These are phyloP conservation scores for Trifolium fragiferum DNA, from an alignment of 306 rosid species.

Conservation along the genomic window DNA sequence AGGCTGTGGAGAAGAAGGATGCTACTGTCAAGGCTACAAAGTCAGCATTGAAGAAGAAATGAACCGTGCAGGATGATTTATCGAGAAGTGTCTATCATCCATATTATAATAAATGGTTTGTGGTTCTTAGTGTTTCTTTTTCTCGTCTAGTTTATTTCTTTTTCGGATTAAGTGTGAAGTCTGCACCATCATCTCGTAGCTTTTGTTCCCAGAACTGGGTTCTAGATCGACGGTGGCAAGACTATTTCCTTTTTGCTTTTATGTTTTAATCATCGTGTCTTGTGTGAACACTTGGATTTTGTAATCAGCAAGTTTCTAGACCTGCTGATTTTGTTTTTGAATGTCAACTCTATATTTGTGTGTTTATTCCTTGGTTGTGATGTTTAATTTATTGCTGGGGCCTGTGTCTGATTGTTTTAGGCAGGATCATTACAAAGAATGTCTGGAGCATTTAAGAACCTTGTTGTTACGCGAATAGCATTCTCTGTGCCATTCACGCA, in stretches of 20 bases:
- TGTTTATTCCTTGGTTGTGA: background rate
- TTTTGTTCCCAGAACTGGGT: conserved; percentile 1
- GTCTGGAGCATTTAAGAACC: background rate
- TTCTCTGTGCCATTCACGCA: too few species aligned
- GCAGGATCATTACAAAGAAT: background rate
- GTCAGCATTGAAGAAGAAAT: conserved; percentile 1
- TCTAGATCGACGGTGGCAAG: conserved; percentile 6
- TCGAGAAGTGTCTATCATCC: background rate
- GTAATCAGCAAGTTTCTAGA: background rate
- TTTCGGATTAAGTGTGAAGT: background rate
- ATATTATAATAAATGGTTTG: background rate
- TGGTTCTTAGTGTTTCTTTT: background rate
- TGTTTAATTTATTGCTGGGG: background rate
- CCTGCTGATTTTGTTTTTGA: background rate
- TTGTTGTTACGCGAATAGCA: too few species aligned
- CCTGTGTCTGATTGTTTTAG: background rate
- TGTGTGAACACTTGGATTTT: background rate
- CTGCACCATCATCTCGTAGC: background rate
- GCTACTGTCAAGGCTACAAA: background rate
- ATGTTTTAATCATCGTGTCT: background rate
- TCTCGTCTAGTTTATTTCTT: background rate
- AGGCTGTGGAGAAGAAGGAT: conserved; percentile 8
- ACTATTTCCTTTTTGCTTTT: background rate
- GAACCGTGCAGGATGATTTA: background rate
- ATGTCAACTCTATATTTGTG: background rate